Evolutionary conservation across 163 green algal species (phyloP), one percentile per base, ranked within the genome.

Genomic region (Picocystis sp.): DNA sequence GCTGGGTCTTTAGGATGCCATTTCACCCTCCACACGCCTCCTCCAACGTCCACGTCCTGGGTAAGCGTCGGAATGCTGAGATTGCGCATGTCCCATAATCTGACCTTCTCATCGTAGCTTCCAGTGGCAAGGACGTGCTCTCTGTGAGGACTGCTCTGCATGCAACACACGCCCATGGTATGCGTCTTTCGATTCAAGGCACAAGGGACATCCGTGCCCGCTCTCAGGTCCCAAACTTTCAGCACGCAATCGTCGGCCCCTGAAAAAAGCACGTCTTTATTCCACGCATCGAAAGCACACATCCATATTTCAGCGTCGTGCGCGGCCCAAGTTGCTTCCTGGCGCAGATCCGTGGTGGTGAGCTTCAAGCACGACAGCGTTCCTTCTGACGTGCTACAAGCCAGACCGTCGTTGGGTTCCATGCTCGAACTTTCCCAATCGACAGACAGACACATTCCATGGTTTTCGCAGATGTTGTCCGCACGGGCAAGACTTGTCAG

Each of bases 21-120:
- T 22, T 86, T 81, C 17, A 93, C 44, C n/a, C 84, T 67, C 86
- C 86, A 95, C 52, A 92, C 84, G 29, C 86, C 86, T 24, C 86
- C 86, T n/a, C 84, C 79, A 12, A 70, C 77, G 11, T 35, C 33
- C 3, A 76, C 56, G 78, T 90, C 66, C 34, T 15, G 19, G 3
- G 41, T 38, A 17, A 72, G 19, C 13, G 85, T 1, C 0, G 86
- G 86, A 17, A 41, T 33, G 0, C 17, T 5, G 6, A 57, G 33
- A 2, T 55, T 69, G 0, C 85, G 66, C 21, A 64, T 34, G 60
- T 94, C 85, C 86, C 86, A 94, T n/a, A 92, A 25, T 23, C 86
- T 45, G 24, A 84, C 58, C 9, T 53, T 2, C 54, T 94, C 84
- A 53, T 94, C 85, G 43, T 94, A 94, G 47, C 74, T 86, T 34